These are phyloP conservation scores for Psilocybe tampanensis DNA, from an alignment of 768 basidiomycete species.

Conservation along the genomic window DNA sequence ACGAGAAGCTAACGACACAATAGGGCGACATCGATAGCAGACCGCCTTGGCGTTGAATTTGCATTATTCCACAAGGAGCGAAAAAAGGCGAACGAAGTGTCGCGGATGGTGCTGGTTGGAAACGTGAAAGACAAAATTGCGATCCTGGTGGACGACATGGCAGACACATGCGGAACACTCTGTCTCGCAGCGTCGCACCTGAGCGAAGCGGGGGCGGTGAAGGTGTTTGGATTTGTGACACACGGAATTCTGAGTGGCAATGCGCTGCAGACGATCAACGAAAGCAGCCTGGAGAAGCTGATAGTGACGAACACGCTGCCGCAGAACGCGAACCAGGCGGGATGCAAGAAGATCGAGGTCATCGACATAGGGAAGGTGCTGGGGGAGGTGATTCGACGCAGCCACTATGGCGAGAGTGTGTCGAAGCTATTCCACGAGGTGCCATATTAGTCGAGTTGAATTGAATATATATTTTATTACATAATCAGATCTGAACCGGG, in stretches of 20 bases:
- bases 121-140: conserved; percentile 91
- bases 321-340: conserved; percentile 73
- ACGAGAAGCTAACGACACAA: conserved; percentile 4
- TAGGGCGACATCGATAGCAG: conserved; percentile 96
- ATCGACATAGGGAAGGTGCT: conserved; percentile 95
- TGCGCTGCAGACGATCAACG: conserved; percentile 73
- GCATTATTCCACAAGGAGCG: conserved; percentile 99
- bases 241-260: conserved; percentile 95
- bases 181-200: conserved; percentile 90
- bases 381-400: conserved; percentile 93
- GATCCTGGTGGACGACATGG: conserved; percentile 98
- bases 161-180: conserved; percentile 94
- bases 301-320: conserved; percentile 99
- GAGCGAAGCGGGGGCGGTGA: conserved; percentile 82
- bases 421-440: conserved; percentile 89
- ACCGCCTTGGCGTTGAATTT: conserved; percentile 95
- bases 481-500: conserved; percentile 25
- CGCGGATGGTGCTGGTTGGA: conserved; percentile 94
- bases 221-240: conserved; percentile 91
- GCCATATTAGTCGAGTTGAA: conserved; percentile 59
- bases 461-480: neutral
- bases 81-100: conserved; percentile 94
- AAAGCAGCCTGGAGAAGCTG: conserved; percentile 84
- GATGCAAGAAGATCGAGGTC: conserved; percentile 83
- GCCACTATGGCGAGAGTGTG: conserved; percentile 96